Evolutionary conservation across 1,139 yeast genomes (phyloP).

Genomic region (Suhomyces kunorum): DNA sequence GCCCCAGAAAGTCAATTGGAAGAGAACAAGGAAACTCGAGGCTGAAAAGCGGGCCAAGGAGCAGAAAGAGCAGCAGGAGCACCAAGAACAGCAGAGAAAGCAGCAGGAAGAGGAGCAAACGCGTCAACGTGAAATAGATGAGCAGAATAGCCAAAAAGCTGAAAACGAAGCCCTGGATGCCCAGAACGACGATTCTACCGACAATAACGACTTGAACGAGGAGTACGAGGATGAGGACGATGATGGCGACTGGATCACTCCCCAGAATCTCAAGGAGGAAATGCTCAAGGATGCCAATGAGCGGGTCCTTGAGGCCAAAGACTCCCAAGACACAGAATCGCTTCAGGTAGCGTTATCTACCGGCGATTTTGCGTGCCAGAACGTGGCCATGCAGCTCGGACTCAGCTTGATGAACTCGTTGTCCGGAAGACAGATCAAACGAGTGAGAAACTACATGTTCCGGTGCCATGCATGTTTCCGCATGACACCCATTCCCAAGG

Average conservation of each 20-base stretch:
- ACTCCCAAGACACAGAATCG: slow-evolving; percentile 18
- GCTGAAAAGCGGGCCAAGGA: not conserved
- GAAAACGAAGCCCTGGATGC: slow-evolving; percentile 10
- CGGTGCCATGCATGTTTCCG: slow-evolving; percentile 97
- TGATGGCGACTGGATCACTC: slow-evolving; percentile 96
- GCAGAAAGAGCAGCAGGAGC: not conserved
- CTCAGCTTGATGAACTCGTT: slow-evolving; percentile 79
- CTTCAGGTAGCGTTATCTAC: slow-evolving; percentile 83
- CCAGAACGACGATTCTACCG: not conserved
- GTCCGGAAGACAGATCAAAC: slow-evolving; percentile 81
- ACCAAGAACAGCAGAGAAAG: not conserved
- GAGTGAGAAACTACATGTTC: slow-evolving; percentile 88
- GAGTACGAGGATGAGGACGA: slow-evolving; percentile 62
- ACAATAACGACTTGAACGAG: slow-evolving; percentile 27
- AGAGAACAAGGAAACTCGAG: slow-evolving; percentile 4
- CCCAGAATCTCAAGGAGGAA: slow-evolving; percentile 74
- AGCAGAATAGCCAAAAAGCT: slow-evolving; percentile 11
- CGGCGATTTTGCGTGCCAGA: slow-evolving; percentile 97
- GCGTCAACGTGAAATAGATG: not conserved
- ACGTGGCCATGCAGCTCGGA: slow-evolving; percentile 90
- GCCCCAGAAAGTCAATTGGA: slow-evolving; percentile 12
- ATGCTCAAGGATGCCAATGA: slow-evolving; percentile 64
- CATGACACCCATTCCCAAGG: slow-evolving; percentile 73
- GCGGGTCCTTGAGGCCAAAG: slow-evolving; percentile 34
- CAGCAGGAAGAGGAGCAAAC: not conserved